Conservation (phyloP, 345 rosid genomes). For the Gossypium anomalum region DNA sequence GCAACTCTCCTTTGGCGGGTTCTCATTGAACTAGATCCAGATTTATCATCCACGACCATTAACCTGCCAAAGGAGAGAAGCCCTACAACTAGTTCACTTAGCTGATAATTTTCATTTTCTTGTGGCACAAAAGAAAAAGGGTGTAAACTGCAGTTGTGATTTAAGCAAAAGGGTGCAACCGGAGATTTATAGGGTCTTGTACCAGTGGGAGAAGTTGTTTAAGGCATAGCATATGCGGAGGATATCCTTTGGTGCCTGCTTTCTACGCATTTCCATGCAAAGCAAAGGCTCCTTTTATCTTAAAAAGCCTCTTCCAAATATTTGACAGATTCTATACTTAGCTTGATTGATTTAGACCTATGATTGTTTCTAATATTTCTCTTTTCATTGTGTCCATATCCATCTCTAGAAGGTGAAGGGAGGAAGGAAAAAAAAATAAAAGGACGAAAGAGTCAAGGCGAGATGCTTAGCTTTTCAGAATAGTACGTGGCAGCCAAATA, state of each 20-base stretch:
- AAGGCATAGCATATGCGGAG: slow-evolving; percentile 46
- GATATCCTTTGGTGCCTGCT: slow-evolving; percentile 42
- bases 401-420: neutral
- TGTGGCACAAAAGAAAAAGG: neutral
- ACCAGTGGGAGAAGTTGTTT: slow-evolving; percentile 12
- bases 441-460: neutral
- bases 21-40: neutral
- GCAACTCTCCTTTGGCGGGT: slow-evolving; percentile 97
- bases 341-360: slow-evolving; percentile 35
- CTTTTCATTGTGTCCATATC: slow-evolving; percentile 6
- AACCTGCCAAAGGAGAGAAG: slow-evolving; percentile 66
- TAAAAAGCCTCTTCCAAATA: slow-evolving; percentile 14
- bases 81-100: slow-evolving; percentile 66
- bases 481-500: slow-evolving; percentile 17
- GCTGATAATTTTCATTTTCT: slow-evolving; percentile 9
- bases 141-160: neutral
- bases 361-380: neutral
- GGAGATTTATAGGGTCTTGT: slow-evolving; percentile 11
- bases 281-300: slow-evolving; percentile 24
- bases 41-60: neutral
- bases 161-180: neutral
- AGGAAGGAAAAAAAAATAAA: neutral
- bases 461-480: slow-evolving; percentile 31
- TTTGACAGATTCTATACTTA: slow-evolving; percentile 26
- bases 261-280: slow-evolving; percentile 26